Conservation (phyloP, 2,329 filamentous ascomycete species). For the Dactylonectria macrodidyma region DNA sequence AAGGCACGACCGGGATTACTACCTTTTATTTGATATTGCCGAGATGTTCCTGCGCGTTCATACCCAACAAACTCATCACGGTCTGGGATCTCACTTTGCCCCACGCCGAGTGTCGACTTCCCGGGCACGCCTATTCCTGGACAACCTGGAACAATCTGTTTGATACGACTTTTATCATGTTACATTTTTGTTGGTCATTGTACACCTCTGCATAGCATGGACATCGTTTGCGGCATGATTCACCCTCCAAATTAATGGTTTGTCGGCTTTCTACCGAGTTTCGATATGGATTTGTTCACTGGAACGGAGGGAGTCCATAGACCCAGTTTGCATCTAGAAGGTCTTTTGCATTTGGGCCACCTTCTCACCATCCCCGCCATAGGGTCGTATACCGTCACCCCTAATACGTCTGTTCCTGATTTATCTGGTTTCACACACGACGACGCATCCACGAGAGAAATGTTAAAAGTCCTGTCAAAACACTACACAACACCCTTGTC, state of each 20-base stretch:
- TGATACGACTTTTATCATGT: slow-evolving; percentile 20
- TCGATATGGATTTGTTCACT: slow-evolving; percentile 35
- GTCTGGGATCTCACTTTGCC: slow-evolving; percentile 20
- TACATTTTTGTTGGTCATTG: slow-evolving; percentile 35
- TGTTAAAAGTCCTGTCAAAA: slow-evolving; percentile 2
- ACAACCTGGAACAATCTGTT: slow-evolving; percentile 20
- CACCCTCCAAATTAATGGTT: slow-evolving; percentile 34
- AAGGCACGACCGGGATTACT: slow-evolving; percentile 38
- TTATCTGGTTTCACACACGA: background rate
- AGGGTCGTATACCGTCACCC: slow-evolving; percentile 22
- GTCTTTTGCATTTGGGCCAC: slow-evolving; percentile 34
- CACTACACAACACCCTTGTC: background rate
- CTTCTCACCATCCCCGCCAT: slow-evolving; percentile 17
- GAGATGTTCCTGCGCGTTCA: slow-evolving; percentile 38
- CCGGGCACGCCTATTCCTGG: slow-evolving; percentile 14
- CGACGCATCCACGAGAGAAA: background rate
- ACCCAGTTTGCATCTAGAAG: slow-evolving; percentile 47
- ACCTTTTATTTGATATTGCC: slow-evolving; percentile 22
- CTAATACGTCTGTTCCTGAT: slow-evolving; percentile 12
- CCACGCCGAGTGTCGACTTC: slow-evolving; percentile 16
- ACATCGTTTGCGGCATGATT: slow-evolving; percentile 32
- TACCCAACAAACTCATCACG: slow-evolving; percentile 33
- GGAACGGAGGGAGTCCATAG: slow-evolving; percentile 40
- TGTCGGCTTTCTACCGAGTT: slow-evolving; percentile 17
- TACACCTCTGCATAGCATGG: slow-evolving; percentile 40